Conservation (phyloP, 208 protist genomes). For the Willaertia magna region DNA sequence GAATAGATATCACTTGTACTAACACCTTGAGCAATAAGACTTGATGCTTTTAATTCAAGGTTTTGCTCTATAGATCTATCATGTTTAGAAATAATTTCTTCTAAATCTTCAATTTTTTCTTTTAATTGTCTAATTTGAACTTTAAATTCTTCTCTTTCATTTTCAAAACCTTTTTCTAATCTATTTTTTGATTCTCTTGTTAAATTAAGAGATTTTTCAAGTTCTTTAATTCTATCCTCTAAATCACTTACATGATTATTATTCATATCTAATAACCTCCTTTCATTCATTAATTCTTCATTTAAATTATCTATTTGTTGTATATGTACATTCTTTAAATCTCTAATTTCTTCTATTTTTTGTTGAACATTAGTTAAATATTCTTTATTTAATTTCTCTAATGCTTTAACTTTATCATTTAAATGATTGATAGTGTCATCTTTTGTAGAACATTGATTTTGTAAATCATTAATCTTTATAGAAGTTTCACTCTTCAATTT, state of each 20-base stretch:
- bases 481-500: neutral
- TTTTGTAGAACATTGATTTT: neutral
- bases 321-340: neutral
- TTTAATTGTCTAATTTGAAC: neutral
- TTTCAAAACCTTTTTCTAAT: neutral
- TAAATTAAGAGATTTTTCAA: neutral
- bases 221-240: neutral
- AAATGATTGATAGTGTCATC: neutral
- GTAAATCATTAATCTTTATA: neutral
- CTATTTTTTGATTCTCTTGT: neutral
- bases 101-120: neutral
- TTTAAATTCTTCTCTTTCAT: neutral
- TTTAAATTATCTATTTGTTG: neutral
- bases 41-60: neutral
- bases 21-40: neutral
- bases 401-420: neutral
- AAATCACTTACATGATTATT: neutral
- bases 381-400: neutral
- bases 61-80: neutral
- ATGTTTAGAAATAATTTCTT: neutral
- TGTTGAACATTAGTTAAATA: neutral
- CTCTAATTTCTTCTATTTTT: neutral
- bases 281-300: neutral
- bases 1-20: neutral
- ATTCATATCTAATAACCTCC: neutral